phyloP scores from a whole-genome alignment of 345 rosid species.

The Psidium friedrichsthalianum region DNA sequence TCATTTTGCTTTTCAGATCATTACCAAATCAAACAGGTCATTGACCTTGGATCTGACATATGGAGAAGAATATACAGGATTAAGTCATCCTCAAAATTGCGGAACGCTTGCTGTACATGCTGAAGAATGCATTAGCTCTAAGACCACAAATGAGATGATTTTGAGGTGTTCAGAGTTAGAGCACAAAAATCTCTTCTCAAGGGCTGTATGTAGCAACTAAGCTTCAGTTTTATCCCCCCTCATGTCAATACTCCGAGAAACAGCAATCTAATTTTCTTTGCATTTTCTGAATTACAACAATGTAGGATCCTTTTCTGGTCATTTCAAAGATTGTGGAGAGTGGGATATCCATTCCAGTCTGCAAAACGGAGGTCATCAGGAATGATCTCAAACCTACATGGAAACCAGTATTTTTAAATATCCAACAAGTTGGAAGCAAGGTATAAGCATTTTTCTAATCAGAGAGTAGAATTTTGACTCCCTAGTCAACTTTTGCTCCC shows the following conservation, averaged over 20 bases:
- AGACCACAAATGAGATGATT: constrained; percentile 54
- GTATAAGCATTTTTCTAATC: constrained; percentile 17
- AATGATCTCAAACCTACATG: constrained; percentile 60
- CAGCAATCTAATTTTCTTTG: not conserved
- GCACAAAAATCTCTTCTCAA: constrained; percentile 66
- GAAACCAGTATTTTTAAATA: constrained; percentile 67
- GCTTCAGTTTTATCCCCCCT: not conserved
- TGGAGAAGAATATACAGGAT: constrained; percentile 35
- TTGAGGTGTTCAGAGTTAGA: constrained; percentile 78
- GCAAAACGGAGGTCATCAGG: constrained; percentile 83
- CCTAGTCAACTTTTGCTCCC: not conserved
- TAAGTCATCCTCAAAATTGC: constrained; percentile 17
- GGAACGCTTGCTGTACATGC: constrained; percentile 75
- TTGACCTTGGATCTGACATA: constrained; percentile 42
- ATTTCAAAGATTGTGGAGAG: constrained; percentile 66
- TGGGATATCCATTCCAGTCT: constrained; percentile 57
- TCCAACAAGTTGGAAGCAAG: constrained; percentile 91
- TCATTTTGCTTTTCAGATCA: constrained; percentile 26
- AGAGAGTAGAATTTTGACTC: not conserved
- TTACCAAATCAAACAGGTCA: constrained; percentile 34
- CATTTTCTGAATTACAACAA: constrained; percentile 1
- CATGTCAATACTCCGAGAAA: not conserved
- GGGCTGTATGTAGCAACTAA: constrained; percentile 44
- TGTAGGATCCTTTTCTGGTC: constrained; percentile 85
- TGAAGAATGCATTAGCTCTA: constrained; percentile 76